Base-by-base conservation (phyloP, 306 rosid species). In the Glycine tomentella region DNA sequence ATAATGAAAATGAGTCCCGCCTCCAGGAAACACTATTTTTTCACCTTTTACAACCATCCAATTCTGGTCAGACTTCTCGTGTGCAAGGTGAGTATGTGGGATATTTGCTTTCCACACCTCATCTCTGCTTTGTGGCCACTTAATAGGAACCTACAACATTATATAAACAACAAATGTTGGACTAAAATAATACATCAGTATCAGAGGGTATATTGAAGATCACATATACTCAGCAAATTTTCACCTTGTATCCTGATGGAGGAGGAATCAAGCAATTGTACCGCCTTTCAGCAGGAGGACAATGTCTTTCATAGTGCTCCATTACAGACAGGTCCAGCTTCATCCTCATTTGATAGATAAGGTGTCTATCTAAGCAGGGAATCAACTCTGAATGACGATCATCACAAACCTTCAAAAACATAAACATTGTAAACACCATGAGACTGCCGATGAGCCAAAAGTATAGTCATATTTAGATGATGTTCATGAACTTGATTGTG, bases 81-180 rank as follows among this genome's bases (percentile, higher is more conserved):
- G 91, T 56, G 97, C 99, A 81, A 95, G 98, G 86, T 93, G 97
- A 85, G 98, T 95, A 75, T 93, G 98, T 4, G 98, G 99, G 82
- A 93, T 95, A 86, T 95, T 95, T 81, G 88, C 97, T 88, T 93
- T 91, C 98, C 98, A 95, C 63, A 92, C 98, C 89, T 90, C 93
- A 85, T 95, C 98, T 87, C 99, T 92, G 91, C 99, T 95, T 78
- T 87, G 81, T n/a, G 98, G 99, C 98, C 99, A 95, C 84, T 92
- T 95, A 75, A 95, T 90, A 48, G 98, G 98, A 76, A 93, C 71
- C 97, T 95, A 87, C 6, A 80, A 62, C 62, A 86, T 82, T 62
- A 70, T 8, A 79, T 20, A 67, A 62, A 84, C 20, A 76, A 34
- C 68, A 61, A 80, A 80, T 7, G 40, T 46, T 77, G 69, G 63